A percentile compares a stretch with the other conserved stretches of the same genome.
These are phyloP conservation scores for Arxiozyma heterogenica DNA, from an alignment of 1,139 yeast species.

Conservation along the genomic window DNA sequence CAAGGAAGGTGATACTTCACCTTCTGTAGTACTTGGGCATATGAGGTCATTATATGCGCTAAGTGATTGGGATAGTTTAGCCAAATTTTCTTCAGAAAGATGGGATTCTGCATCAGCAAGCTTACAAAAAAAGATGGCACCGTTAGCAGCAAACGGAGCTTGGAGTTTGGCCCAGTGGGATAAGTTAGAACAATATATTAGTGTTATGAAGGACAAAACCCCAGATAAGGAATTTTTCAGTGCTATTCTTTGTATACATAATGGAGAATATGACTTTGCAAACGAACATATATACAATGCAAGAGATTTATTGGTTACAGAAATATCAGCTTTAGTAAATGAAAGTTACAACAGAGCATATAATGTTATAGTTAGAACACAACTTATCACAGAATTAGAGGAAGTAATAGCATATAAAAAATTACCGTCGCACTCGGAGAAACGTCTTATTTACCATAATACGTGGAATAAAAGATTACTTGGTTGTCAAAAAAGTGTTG, in stretches of 20 bases:
- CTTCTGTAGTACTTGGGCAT: slow-evolving; percentile 89
- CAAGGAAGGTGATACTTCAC: slow-evolving; percentile 39
- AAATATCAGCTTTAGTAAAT: slow-evolving; percentile 86
- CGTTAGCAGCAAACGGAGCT: slow-evolving; percentile 96
- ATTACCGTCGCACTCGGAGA: slow-evolving; percentile 74
- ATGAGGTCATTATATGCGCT: slow-evolving; percentile 96
- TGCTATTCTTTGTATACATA: slow-evolving; percentile 78
- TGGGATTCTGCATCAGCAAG: slow-evolving; percentile 74
- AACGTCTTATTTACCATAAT: slow-evolving; percentile 67
- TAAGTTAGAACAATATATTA: slow-evolving; percentile 82
- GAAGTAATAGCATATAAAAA: slow-evolving; percentile 87
- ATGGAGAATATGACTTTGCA: slow-evolving; percentile 80
- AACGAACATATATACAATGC: slow-evolving; percentile 73
- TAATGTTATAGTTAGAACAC: slow-evolving; percentile 93
- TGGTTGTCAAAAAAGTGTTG: slow-evolving; percentile 95
- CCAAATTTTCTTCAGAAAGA: slow-evolving; percentile 77
- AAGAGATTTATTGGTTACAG: slow-evolving; percentile 84
- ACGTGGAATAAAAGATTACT: slow-evolving; percentile 91
- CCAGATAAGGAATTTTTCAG: slow-evolving; percentile 94
- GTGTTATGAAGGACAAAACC: slow-evolving; percentile 84
- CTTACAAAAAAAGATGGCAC: slow-evolving; percentile 77
- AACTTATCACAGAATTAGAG: slow-evolving; percentile 93
- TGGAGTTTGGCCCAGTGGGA: slow-evolving; percentile 99
- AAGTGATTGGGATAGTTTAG: slow-evolving; percentile 95
- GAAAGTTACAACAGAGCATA: slow-evolving; percentile 97